Evolutionary conservation across 2,329 filamentous ascomycete genomes (phyloP).

Genomic region (Apiospora saccharicola): DNA sequence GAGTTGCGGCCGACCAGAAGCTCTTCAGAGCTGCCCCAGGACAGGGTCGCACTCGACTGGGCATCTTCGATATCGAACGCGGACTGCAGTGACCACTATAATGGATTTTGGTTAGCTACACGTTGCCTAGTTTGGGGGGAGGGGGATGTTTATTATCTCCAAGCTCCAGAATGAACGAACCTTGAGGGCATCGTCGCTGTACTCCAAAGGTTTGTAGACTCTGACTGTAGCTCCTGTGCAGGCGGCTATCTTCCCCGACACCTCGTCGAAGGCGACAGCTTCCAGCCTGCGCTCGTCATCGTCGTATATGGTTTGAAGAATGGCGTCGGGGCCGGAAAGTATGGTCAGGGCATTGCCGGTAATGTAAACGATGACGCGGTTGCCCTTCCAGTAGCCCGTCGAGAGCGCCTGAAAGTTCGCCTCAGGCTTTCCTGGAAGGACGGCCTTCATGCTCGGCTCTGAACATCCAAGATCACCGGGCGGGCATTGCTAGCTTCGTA

Average conservation of each 20-base stretch:
- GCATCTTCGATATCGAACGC: conserved; percentile 62
- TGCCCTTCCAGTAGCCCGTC: conserved; percentile 54
- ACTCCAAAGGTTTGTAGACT: conserved; percentile 79
- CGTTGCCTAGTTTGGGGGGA: not conserved
- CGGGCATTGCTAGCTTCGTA: conserved; percentile 30
- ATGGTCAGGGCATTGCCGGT: conserved; percentile 89
- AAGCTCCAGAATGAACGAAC: conserved; percentile 53
- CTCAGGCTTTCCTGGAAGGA: conserved; percentile 58
- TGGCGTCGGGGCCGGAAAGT: conserved; percentile 74
- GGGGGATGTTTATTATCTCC: conserved; percentile 16
- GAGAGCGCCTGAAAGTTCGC: conserved; percentile 55
- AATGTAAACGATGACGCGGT: conserved; percentile 69
- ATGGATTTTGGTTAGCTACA: conserved; percentile 22
- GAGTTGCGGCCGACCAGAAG: conserved; percentile 77
- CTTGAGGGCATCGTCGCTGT: conserved; percentile 76
- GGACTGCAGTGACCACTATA: conserved; percentile 70
- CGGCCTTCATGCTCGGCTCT: conserved; percentile 52
- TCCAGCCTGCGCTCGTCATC: conserved; percentile 73
- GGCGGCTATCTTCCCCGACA: conserved; percentile 83
- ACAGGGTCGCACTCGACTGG: conserved; percentile 63
- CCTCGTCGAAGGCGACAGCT: conserved; percentile 82
- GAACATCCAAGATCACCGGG: conserved; percentile 27
- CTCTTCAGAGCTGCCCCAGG: conserved; percentile 89
- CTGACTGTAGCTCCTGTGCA: conserved; percentile 73
- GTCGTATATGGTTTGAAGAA: conserved; percentile 91